These are phyloP conservation scores for Dentipellis sp. DNA, from an alignment of 768 basidiomycete species.

Conservation along the genomic window DNA sequence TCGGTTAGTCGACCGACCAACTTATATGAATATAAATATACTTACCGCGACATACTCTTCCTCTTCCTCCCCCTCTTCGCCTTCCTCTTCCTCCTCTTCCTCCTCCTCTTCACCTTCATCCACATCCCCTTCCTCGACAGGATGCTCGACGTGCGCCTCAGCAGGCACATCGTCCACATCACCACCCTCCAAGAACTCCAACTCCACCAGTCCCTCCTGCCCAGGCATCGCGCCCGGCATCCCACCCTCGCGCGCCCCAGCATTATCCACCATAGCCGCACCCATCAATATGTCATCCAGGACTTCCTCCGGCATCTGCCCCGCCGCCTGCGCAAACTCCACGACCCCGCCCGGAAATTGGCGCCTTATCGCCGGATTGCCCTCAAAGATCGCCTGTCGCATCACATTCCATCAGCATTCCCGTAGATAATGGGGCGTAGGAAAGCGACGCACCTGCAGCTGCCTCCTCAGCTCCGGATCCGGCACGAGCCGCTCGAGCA, in stretches of 20 bases:
- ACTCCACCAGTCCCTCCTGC: conserved; percentile 13
- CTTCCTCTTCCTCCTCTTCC: conserved; percentile 7
- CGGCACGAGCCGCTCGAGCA: conserved; percentile 47
- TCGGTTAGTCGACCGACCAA: not conserved
- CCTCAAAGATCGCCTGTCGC: conserved; percentile 45
- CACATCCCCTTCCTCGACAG: not conserved
- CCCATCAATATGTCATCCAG: conserved; percentile 10
- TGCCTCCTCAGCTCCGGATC: conserved; percentile 49
- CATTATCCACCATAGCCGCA: conserved; percentile 10
- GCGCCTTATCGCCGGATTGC: conserved; percentile 40
- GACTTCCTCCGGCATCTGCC: conserved; percentile 12
- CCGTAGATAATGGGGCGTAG: too few species aligned
- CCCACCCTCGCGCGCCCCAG: not conserved
- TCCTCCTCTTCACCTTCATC: not conserved
- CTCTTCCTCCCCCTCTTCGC: conserved; percentile 6
- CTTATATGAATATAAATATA: not conserved
- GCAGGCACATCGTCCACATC: not conserved
- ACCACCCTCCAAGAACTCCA: conserved; percentile 4
- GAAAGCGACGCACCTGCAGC: conserved; percentile 33
- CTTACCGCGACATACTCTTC: not conserved
- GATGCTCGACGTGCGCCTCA: too few species aligned
- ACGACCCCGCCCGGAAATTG: conserved; percentile 60
- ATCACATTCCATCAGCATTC: conserved; percentile 1
- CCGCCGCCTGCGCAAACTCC: conserved; percentile 27
- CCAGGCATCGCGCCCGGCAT: conserved; percentile 13